phyloP scores from a whole-genome alignment of 2,329 filamentous ascomycete species.

The Fusarium coffeatum region DNA sequence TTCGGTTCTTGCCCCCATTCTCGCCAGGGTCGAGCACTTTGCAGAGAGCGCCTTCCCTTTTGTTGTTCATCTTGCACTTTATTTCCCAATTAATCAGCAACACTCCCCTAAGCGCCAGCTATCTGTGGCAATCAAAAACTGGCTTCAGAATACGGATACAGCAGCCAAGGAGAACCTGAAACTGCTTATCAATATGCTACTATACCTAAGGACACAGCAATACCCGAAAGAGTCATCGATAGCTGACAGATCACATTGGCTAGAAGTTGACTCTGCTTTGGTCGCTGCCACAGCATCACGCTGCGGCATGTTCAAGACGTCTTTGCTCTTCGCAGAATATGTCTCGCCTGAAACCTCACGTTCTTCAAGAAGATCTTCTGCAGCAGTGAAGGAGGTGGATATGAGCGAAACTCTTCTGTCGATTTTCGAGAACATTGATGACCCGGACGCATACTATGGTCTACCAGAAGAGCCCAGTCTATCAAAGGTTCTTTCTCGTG shows the following conservation, averaged over 20 bases:
- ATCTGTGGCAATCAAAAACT: constrained; percentile 72
- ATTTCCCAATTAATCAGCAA: constrained; percentile 72
- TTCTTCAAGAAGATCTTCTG: constrained; percentile 74
- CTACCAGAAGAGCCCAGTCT: constrained; percentile 82
- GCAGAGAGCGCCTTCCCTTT: constrained; percentile 83
- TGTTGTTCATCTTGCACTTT: constrained; percentile 83
- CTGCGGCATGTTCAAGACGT: constrained; percentile 89
- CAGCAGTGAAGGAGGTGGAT: constrained; percentile 60
- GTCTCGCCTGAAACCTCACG: constrained; percentile 67
- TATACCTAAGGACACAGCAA: constrained; percentile 89
- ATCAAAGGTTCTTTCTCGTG: constrained; percentile 78
- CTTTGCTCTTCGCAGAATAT: constrained; percentile 85
- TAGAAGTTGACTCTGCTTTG: constrained; percentile 81
- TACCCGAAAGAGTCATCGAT: constrained; percentile 80
- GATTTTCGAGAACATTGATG: constrained; percentile 93
- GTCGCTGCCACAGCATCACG: constrained; percentile 77
- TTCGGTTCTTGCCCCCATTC: constrained; percentile 72
- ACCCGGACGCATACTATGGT: constrained; percentile 96
- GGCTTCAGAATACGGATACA: constrained; percentile 62
- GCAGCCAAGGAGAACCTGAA: constrained; percentile 71
- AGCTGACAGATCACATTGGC: constrained; percentile 83
- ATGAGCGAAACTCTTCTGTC: constrained; percentile 77
- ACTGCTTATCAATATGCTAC: constrained; percentile 79
- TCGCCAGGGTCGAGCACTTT: constrained; percentile 74
- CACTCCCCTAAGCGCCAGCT: constrained; percentile 69